These are phyloP conservation scores for Diaporthe sp. DNA, from an alignment of 2,329 filamentous ascomycete species.

Conservation along the genomic window DNA sequence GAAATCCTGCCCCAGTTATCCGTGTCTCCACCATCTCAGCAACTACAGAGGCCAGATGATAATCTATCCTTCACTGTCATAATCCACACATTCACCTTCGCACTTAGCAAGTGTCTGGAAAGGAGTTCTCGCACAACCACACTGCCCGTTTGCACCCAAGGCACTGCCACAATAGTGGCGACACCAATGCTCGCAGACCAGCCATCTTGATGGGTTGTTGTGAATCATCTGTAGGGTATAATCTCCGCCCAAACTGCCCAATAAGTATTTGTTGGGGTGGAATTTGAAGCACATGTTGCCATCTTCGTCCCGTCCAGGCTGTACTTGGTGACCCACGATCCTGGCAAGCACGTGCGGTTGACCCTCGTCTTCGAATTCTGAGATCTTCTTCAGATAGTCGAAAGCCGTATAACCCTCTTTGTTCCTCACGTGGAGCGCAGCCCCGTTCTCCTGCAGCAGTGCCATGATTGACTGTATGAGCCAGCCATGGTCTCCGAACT, in stretches of 20 bases:
- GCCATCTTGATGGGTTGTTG: not conserved
- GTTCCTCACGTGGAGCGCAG: not conserved
- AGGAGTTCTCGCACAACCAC: not conserved
- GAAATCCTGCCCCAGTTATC: too few relatives aligned
- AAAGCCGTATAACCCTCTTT: not conserved
- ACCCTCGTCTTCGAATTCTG: not conserved
- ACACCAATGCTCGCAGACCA: not conserved
- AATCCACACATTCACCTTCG: not conserved
- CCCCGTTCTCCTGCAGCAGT: not conserved
- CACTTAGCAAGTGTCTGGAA: not conserved
- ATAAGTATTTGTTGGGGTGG: not conserved
- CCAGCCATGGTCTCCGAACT: not conserved
- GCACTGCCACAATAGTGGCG: not conserved
- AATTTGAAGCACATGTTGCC: not conserved
- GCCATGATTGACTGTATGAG: not conserved
- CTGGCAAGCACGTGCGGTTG: not conserved
- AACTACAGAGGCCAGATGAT: not conserved
- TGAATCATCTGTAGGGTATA: not conserved
- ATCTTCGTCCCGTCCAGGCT: not conserved
- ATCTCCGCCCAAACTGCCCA: not conserved
- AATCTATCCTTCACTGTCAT: too few relatives aligned
- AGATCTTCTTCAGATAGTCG: not conserved
- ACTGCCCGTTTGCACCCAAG: rapidly evolving
- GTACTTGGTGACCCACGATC: not conserved
- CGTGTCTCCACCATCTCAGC: not conserved